Evolutionary conservation across 371 early-diverging fungal species (phyloP), one percentile per base, ranked within the genome.

Genomic region (Choanephora cucurbitarum): DNA sequence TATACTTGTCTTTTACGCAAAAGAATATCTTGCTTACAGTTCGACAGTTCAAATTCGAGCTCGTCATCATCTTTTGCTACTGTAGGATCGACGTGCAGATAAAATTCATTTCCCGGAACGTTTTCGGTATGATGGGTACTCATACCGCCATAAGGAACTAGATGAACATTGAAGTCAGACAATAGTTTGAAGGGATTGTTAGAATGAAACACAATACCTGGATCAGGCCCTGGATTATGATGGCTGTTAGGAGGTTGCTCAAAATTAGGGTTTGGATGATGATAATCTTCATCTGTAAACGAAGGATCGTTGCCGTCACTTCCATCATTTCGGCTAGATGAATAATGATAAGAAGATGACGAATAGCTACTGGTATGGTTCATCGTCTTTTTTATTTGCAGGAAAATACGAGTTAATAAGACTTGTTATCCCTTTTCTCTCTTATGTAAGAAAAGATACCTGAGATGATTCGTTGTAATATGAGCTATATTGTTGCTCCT

Each of bases 21-120:
- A n/a, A n/a, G n/a, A n/a, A n/a, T n/a, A n/a, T 15, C 24, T 21
- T 32, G 50, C 67, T 77, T 82, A 72, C 89, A 91, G 60, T 90
- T 87, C 7, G 92, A 91, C 13, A 89, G 72, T 42, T 81, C 68
- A 55, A 86, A 85, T 44, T 77, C 49, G 14, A 37, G 37, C 6
- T 66, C 52, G 3, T 58, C 52, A 13, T 69, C 55, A 3, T 60
- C 51, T 18, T 67, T 44, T 9, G 61, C 43, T 17, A 69, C 55
- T 9, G 59, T 49, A 37, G 77, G 73, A 41, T 76, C 66, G 6
- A 75, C 73, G 42, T 75, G 72, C 43, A 75, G 49, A 39, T 58
- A 63, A 34, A 69, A 59, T 17, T 62, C 51, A 18, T 56, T 60
- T 14, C 56, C 66, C n/a, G 53, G 58, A 5, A 21, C 18, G 8